Percentiles rank a stretch among this genome's conserved stretches.
These are phyloP conservation scores for Diaporthe ilicicola DNA, from an alignment of 2,329 filamentous ascomycete genomes.

Conservation along the genomic window DNA sequence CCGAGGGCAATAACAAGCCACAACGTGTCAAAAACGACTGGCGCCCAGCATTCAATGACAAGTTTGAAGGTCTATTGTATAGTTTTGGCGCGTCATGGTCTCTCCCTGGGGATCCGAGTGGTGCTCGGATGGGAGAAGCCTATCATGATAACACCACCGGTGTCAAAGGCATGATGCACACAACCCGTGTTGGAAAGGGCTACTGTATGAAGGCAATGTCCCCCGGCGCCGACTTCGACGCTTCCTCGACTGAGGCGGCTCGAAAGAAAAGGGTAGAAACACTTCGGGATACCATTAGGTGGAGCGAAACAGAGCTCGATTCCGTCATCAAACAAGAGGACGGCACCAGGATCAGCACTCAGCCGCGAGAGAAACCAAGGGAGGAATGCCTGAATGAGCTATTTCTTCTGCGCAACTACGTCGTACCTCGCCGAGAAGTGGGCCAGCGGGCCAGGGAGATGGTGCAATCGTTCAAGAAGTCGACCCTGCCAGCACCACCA, in stretches of 20 bases:
- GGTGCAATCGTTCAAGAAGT: background rate
- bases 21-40: background rate
- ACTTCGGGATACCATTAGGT: background rate
- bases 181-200: background rate
- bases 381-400: background rate
- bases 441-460: background rate
- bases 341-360: background rate
- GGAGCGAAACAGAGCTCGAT: background rate
- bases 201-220: background rate
- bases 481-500: background rate
- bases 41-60: background rate
- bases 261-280: background rate
- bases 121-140: background rate
- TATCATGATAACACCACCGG: background rate
- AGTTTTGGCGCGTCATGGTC: background rate
- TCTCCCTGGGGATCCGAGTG: background rate
- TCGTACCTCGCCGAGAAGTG: background rate
- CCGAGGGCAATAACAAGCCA: background rate
- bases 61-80: background rate
- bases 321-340: background rate
- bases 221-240: background rate
- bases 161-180: background rate
- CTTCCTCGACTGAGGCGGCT: background rate
- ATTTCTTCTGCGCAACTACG: background rate
- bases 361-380: background rate